phyloP scores from a whole-genome alignment of 257 asterid genomes.

The Rhazya stricta region DNA sequence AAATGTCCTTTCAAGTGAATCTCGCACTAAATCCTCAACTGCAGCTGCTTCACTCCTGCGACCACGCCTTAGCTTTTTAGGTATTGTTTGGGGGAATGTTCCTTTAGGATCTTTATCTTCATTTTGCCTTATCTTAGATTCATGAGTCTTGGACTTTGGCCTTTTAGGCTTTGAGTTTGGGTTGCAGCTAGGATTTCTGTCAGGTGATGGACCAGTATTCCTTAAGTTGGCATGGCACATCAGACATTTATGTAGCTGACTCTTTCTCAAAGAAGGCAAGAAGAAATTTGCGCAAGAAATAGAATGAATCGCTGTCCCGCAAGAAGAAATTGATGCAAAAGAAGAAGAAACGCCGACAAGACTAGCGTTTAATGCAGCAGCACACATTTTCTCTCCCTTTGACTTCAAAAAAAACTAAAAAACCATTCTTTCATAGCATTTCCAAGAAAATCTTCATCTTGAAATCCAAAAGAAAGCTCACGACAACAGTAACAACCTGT shows the following conservation, averaged over 20 bases:
- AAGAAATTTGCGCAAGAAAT: constrained; percentile 18
- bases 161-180: constrained; percentile 30
- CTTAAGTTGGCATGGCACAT: constrained; percentile 36
- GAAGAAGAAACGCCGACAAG: constrained; percentile 11
- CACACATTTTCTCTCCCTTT: constrained; percentile 25
- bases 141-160: constrained; percentile 17
- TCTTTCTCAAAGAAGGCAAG: constrained; percentile 18
- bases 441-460: background rate
- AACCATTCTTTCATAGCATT: background rate
- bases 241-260: constrained; percentile 23
- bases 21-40: constrained; percentile 81
- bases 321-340: constrained; percentile 24
- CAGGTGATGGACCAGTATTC: constrained; percentile 29
- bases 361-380: constrained; percentile 27
- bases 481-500: background rate
- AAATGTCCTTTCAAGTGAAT: constrained; percentile 51
- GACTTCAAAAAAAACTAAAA: background rate
- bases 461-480: background rate
- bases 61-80: constrained; percentile 78
- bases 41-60: constrained; percentile 89
- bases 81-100: constrained; percentile 47
- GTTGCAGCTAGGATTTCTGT: constrained; percentile 21
- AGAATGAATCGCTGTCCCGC: constrained; percentile 14
- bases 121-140: constrained; percentile 24
- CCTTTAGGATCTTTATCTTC: constrained; percentile 31